phyloP scores from a whole-genome alignment of 2,329 filamentous ascomycete species.

The Colletotrichum incanum region DNA sequence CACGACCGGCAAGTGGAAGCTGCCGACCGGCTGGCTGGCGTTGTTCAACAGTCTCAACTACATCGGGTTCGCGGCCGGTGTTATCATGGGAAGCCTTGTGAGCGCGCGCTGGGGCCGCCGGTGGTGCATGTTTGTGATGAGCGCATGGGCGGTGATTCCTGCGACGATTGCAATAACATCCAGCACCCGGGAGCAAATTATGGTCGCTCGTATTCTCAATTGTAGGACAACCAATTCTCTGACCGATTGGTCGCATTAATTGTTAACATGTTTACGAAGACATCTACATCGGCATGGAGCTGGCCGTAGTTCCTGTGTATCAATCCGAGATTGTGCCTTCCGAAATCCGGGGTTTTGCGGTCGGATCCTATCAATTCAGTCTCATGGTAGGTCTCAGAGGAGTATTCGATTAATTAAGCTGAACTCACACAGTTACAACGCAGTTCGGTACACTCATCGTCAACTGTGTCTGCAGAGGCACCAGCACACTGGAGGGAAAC shows the following conservation, averaged over 20 bases:
- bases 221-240: conserved; percentile 38
- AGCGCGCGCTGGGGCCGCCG: conserved; percentile 53
- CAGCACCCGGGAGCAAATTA: conserved; percentile 50
- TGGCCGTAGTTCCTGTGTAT: conserved; percentile 56
- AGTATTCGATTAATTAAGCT: not conserved
- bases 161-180: conserved; percentile 55
- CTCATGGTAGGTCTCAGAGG: conserved; percentile 43
- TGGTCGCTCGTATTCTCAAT: conserved; percentile 55
- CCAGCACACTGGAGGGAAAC: conserved; percentile 49
- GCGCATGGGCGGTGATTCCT: conserved; percentile 52
- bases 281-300: conserved; percentile 58
- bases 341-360: conserved; percentile 52
- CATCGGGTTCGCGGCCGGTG: conserved; percentile 52
- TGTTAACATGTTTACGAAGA: conserved; percentile 34
- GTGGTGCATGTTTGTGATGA: conserved; percentile 57
- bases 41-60: conserved; percentile 55
- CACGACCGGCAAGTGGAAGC: conserved; percentile 44
- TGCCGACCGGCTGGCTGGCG: conserved; percentile 53
- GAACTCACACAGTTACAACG: not conserved
- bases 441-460: conserved; percentile 49
- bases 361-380: conserved; percentile 55
- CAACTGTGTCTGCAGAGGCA: conserved; percentile 51
- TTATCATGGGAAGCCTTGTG: conserved; percentile 47
- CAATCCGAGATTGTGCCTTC: conserved; percentile 55
- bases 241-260: not conserved